Evolutionary conservation across 345 rosid genomes (phyloP), one percentile per base, ranked within the genome.

Genomic region (Linum lewisii): DNA sequence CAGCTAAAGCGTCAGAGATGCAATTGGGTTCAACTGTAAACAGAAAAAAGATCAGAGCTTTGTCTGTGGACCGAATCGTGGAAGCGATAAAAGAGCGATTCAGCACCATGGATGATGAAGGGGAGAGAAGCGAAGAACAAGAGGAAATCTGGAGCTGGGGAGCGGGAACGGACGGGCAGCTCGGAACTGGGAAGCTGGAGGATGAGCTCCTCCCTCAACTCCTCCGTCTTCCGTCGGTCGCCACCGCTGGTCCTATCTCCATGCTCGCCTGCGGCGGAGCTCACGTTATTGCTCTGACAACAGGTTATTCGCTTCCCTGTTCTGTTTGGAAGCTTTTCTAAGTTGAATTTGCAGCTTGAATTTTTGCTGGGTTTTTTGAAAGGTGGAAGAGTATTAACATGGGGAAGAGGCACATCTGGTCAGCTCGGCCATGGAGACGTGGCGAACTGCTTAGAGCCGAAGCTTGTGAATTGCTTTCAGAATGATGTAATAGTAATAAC

Each of bases 341-440:
- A n/a, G n/a, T n/a, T n/a, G n/a, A n/a, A n/a, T n/a, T n/a, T n/a
- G n/a, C n/a, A n/a, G n/a, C n/a, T n/a, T n/a, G 21, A 34, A 34
- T 34, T 34, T 34, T 4, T 4, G 9, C 38, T 34, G 38, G 18
- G 11, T 11, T 42, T 20, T 52, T 52, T 21, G 7, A 15, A 20
- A 24, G 5, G n/a, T 21, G 56, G 56, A 61, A 76, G 66, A 61
- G 95, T 77, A 47, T 59, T 86, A 57, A 76, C 88, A 51, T 92
- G 96, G 96, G 98, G 98, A 59, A 83, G 97, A 57, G 98, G 97
- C n/a, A 81, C 55, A 51, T 84, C 91, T 58, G 98, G 98, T 66
- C 96, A 92, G 63, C 81, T 92, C 51, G 98, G 98, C 74, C 89
- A 81, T 68, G 93, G 91, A 2, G 86, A 86, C 54, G 66, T 58